Percentiles rank a stretch among this genome's conserved stretches.
These are phyloP conservation scores for Pleurotus sapidus DNA, from an alignment of 768 basidiomycete genomes.

Conservation along the genomic window DNA sequence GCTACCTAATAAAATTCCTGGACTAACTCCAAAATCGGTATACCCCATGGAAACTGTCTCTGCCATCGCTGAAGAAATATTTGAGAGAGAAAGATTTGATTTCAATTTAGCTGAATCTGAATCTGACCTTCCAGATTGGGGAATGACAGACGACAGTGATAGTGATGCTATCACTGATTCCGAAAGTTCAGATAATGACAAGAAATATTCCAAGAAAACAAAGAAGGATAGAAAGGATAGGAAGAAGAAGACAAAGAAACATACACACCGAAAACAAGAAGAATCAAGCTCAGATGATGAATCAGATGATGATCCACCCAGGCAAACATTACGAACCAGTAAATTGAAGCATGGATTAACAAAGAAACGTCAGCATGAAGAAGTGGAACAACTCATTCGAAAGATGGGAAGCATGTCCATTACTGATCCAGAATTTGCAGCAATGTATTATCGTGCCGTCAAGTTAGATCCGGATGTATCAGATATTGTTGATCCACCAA, in stretches of 20 bases:
- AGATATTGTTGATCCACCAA: not conserved
- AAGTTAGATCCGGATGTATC: constrained; percentile 2
- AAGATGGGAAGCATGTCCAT: constrained; percentile 7
- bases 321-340: not conserved
- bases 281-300: not conserved
- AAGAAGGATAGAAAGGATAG: not conserved
- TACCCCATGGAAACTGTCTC: not conserved
- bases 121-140: constrained; percentile 8
- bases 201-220: not conserved
- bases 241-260: constrained; percentile 1
- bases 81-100: constrained; percentile 9
- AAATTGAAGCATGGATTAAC: not conserved
- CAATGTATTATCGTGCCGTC: constrained; percentile 9
- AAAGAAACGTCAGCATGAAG: not conserved
- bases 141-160: not conserved
- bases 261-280: not conserved
- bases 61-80: not conserved
- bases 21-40: not conserved
- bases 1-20: not conserved
- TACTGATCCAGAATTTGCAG: constrained; percentile 1
- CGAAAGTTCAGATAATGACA: not conserved
- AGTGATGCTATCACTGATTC: not conserved
- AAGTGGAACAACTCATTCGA: constrained; percentile 5
- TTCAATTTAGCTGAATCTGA: constrained; percentile 9
- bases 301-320: constrained; percentile 5